Percentiles rank a stretch among this genome's conserved stretches.
phyloP scores from a whole-genome alignment of 1,139 yeast species.

The Meyerozyma carpophila region DNA sequence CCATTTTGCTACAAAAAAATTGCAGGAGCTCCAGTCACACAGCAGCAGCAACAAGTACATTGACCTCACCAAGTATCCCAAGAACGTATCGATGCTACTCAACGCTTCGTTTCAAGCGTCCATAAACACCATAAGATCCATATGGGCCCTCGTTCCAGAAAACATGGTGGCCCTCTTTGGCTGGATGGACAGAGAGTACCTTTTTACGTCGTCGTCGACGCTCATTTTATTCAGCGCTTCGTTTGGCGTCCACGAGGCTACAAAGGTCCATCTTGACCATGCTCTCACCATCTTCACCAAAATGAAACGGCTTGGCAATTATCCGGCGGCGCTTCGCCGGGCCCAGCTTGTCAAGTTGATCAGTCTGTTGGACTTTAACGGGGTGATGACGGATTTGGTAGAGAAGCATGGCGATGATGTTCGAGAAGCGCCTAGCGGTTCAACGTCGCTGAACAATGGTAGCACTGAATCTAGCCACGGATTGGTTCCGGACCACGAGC shows the following conservation, averaged over 20 bases:
- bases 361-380: constrained; percentile 62
- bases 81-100: constrained; percentile 59
- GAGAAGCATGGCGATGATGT: constrained; percentile 51
- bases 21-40: constrained; percentile 44
- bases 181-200: constrained; percentile 83
- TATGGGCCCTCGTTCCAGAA: constrained; percentile 69
- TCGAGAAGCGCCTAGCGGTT: constrained; percentile 1
- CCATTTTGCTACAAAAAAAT: constrained; percentile 71
- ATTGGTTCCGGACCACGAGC: neutral
- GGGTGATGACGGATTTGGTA: constrained; percentile 53
- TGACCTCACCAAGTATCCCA: constrained; percentile 64
- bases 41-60: constrained; percentile 48
- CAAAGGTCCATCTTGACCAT: constrained; percentile 67
- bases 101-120: constrained; percentile 85
- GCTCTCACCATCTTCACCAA: constrained; percentile 65
- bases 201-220: constrained; percentile 78
- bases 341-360: constrained; percentile 66
- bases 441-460: constrained; percentile 1
- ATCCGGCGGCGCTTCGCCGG: constrained; percentile 70
- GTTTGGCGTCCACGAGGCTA: constrained; percentile 77
- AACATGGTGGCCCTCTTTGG: constrained; percentile 82
- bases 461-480: neutral
- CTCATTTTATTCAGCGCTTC: constrained; percentile 72
- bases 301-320: constrained; percentile 72
- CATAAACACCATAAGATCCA: constrained; percentile 66